Evolutionary conservation across 768 basidiomycete genomes (phyloP), one percentile per base, ranked within the genome.

Genomic region (Tylopilus intermedius): DNA sequence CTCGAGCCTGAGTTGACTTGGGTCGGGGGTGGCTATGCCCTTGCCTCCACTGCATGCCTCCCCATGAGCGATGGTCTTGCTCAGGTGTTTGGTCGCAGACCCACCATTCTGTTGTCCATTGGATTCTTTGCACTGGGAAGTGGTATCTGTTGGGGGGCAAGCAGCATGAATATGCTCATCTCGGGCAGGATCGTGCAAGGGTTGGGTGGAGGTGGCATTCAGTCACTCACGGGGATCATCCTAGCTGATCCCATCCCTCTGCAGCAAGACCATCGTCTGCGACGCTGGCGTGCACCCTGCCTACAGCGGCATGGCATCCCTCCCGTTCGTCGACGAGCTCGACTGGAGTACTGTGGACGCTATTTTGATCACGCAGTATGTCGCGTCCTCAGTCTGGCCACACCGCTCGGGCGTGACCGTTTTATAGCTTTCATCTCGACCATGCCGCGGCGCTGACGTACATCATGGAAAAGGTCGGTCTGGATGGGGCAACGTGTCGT

Each of bases 271-370:
- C 2, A 86, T 99, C 49, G 95, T 99, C 8, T 95, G 95, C 68
- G 96, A 99, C 73, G 80, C 94, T 2, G 96, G 96, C 7, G 82
- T 97, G 26, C 96, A 99, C 71, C 96, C 94, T n/a, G 96, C 95
- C 2, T 86, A 94, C 68, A 90, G 81, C 44, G 96, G 96, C 39
- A 90, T 99, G 77, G 91, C 94, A 0, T 93, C 92, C 7, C 72
- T 99, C 48, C 96, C 96, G 0, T 98, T 96, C 70, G 88, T 96
- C 51, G 96, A 99, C 67, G 94, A 98, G 65, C 71, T 99, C 51
- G 96, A 99, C 67, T 98, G 96, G 33, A 33, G 33, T 60, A 94
- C 90, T 0, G 96, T 99, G 18, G 96, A 98, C 72, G 95, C 92
- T 3, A 81, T n/a, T n/a, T n/a, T n/a, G n/a, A n/a, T n/a, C n/a